A percentile compares a stretch with the other conserved stretches of the same genome.
Evolutionary conservation across 179 eudicot species (phyloP).

Genomic region (Patellifolia procumbens): DNA sequence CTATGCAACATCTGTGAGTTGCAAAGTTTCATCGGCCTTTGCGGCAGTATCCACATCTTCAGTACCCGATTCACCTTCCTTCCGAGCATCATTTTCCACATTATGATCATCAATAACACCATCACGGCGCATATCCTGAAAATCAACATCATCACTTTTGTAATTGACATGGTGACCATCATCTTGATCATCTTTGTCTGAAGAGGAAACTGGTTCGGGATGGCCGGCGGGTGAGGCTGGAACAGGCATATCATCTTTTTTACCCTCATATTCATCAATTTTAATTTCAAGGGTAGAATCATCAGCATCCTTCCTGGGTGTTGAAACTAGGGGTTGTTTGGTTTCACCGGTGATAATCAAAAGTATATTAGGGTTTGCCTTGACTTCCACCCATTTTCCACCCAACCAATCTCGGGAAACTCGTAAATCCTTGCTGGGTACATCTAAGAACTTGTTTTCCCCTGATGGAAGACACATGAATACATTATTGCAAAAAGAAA

Average conservation of each 20-base stretch:
- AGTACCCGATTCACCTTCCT: constrained; percentile 21
- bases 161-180: constrained; percentile 19
- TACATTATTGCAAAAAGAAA: constrained; percentile 1
- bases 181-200: constrained; percentile 22
- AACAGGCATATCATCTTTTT: constrained; percentile 30
- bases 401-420: constrained; percentile 89
- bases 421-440: constrained; percentile 56
- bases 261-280: constrained; percentile 37
- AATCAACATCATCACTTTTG: constrained; percentile 13
- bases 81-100: constrained; percentile 5
- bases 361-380: constrained; percentile 50
- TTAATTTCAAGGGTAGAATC: constrained; percentile 33
- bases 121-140: constrained; percentile 16
- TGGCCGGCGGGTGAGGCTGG: constrained; percentile 26
- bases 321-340: constrained; percentile 36
- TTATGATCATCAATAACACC: constrained; percentile 12
- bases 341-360: constrained; percentile 35
- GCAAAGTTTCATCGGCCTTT: constrained; percentile 35
- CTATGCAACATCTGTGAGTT: constrained; percentile 30
- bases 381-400: constrained; percentile 73
- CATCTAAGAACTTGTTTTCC: constrained; percentile 58
- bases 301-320: constrained; percentile 37
- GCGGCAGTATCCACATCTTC: constrained; percentile 38
- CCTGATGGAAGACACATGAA: constrained; percentile 43
- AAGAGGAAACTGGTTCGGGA: constrained; percentile 21